Evolutionary conservation across 179 eudicot genomes (phyloP).

Genomic region (Silene coronaria): DNA sequence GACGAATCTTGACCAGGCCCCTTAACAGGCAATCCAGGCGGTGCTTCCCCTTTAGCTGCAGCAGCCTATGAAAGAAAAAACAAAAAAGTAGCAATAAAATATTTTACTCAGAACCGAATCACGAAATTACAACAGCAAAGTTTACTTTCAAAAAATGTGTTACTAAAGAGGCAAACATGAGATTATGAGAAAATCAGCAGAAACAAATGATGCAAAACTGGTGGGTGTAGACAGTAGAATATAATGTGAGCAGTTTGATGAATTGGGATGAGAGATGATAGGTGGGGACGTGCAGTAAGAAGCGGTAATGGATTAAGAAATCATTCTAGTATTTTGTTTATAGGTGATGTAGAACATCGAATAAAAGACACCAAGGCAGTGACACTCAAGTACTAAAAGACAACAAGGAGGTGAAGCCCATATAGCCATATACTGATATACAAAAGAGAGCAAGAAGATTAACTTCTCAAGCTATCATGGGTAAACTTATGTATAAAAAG

Average conservation of each 20-base stretch:
- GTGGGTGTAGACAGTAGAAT: not conserved
- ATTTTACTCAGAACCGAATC: not conserved
- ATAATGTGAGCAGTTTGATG: not conserved
- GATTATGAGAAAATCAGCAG: not conserved
- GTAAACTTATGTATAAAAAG: not conserved
- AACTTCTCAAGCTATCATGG: not conserved
- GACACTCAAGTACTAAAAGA: not conserved
- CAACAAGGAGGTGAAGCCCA: not conserved
- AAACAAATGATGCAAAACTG: not conserved
- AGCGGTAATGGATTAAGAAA: not conserved
- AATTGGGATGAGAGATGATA: not conserved
- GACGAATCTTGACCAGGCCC: conserved; percentile 94
- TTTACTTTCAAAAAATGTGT: not conserved
- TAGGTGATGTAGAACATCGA: not conserved
- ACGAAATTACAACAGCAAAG: not conserved
- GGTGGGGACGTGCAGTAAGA: no score
- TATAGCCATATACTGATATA: no score
- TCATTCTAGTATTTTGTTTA: not conserved
- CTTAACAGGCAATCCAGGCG: conserved; percentile 91
- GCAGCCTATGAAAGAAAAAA: conserved; percentile 56
- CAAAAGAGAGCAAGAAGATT: not conserved
- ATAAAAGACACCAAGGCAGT: not conserved
- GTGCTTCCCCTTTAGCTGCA: conserved; percentile 97
- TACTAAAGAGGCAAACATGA: not conserved
- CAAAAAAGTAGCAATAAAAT: not conserved